Evolutionary conservation across 331 rosid genomes (phyloP).

Genomic region (Malus hybrid): DNA sequence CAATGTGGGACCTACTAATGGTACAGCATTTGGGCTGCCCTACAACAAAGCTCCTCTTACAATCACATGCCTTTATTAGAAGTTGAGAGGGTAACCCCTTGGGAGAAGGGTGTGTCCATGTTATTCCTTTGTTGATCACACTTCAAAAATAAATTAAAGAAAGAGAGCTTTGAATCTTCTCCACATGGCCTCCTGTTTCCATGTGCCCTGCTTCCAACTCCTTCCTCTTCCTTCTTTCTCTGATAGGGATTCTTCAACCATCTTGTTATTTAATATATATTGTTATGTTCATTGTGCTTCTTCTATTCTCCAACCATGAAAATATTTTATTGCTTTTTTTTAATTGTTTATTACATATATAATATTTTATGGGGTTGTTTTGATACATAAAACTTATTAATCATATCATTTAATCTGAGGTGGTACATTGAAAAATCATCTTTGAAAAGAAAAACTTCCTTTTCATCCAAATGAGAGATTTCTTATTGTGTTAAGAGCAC

Average conservation of each 20-base stretch:
- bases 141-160: constrained; percentile 3
- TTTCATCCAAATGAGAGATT: too few relatives aligned
- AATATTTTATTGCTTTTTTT: too few relatives aligned
- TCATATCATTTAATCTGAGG: background rate
- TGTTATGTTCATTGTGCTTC: background rate
- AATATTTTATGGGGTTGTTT: background rate
- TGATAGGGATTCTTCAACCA: constrained; percentile 22
- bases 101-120: constrained; percentile 50
- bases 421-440: too few relatives aligned
- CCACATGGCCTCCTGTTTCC: constrained; percentile 81
- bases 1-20: constrained; percentile 22
- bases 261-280: background rate
- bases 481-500: too few relatives aligned
- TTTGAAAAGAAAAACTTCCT: too few relatives aligned
- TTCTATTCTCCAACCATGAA: constrained; percentile 4
- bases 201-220: constrained; percentile 48
- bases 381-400: background rate
- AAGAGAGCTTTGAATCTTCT: constrained; percentile 64
- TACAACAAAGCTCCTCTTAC: constrained; percentile 27
- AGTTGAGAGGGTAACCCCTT: constrained; percentile 32
- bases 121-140: constrained; percentile 38
- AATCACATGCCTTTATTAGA: constrained; percentile 34
- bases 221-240: background rate
- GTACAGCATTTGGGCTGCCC: constrained; percentile 23
- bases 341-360: too few relatives aligned